Percentiles rank a stretch among this genome's conserved stretches.
Conservation (phyloP, 2,329 filamentous ascomycete genomes). For the Daldinia sp. region DNA sequence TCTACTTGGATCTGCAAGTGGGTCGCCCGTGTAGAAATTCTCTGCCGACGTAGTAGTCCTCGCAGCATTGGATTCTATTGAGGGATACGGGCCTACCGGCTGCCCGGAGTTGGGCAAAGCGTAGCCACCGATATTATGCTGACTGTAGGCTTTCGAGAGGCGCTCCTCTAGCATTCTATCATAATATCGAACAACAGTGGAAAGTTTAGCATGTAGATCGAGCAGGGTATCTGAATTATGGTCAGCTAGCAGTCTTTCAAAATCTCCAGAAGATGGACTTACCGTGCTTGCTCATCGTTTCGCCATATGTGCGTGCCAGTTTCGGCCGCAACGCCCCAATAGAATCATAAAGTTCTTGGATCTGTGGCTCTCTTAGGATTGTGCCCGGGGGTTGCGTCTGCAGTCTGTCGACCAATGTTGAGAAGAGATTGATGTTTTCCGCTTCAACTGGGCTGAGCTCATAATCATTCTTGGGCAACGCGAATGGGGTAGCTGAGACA, state of each 20-base stretch:
- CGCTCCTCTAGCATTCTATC: slow-evolving; percentile 98
- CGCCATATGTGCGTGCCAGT: slow-evolving; percentile 92
- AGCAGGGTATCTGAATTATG: slow-evolving; percentile 80
- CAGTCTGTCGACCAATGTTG: slow-evolving; percentile 91
- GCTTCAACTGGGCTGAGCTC: slow-evolving; percentile 93
- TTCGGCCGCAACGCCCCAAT: slow-evolving; percentile 95
- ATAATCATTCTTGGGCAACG: slow-evolving; percentile 88
- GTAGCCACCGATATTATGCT: slow-evolving; percentile 78
- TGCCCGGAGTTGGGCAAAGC: slow-evolving; percentile 65
- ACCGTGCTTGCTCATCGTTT: slow-evolving; percentile 99
- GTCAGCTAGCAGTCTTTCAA: slow-evolving; percentile 51
- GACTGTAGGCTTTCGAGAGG: slow-evolving; percentile 90
- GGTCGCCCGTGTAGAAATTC: slow-evolving; percentile 82
- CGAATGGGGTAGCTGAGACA: slow-evolving; percentile 63
- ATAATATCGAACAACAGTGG: slow-evolving; percentile 96
- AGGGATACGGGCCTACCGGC: slow-evolving; percentile 76
- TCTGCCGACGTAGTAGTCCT: slow-evolving; percentile 70
- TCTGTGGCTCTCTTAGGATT: slow-evolving; percentile 95
- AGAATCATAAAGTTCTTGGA: slow-evolving; percentile 97
- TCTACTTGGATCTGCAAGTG: slow-evolving; percentile 61
- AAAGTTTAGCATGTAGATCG: slow-evolving; percentile 93
- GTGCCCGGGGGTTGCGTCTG: slow-evolving; percentile 96
- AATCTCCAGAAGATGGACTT: slow-evolving; percentile 51
- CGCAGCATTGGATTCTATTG: slow-evolving; percentile 68
- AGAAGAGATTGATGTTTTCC: slow-evolving; percentile 96